Conservation (phyloP, 2,329 filamentous ascomycete genomes). For the Botrytis deweyae region DNA sequence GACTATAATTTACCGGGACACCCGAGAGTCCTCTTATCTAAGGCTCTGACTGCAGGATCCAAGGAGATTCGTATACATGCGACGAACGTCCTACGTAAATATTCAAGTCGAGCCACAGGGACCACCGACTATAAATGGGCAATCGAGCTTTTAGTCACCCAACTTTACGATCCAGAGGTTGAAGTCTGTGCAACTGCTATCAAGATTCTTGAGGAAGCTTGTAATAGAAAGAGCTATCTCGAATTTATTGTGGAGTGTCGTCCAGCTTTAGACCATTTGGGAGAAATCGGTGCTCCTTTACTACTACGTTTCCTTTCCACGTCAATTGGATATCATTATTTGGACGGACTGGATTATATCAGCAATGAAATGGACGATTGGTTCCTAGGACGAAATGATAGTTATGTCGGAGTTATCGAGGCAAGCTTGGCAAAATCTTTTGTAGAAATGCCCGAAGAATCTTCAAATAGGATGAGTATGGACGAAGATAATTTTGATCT, state of each 20-base stretch:
- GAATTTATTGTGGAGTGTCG: slow-evolving; percentile 97
- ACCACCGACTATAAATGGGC: slow-evolving; percentile 85
- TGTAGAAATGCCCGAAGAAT: slow-evolving; percentile 47
- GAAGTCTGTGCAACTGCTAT: slow-evolving; percentile 95
- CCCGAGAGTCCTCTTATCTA: slow-evolving; percentile 86
- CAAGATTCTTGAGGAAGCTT: slow-evolving; percentile 95
- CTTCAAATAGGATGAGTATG: slow-evolving; percentile 37
- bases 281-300: slow-evolving; percentile 92
- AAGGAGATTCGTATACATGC: slow-evolving; percentile 90
- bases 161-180: slow-evolving; percentile 95
- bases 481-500: slow-evolving; percentile 45
- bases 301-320: slow-evolving; percentile 91
- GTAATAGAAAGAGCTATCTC: slow-evolving; percentile 84
- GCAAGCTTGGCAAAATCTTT: slow-evolving; percentile 91
- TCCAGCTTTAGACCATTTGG: slow-evolving; percentile 89
- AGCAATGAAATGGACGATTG: slow-evolving; percentile 99
- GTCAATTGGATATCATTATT: slow-evolving; percentile 94
- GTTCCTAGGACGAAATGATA: slow-evolving; percentile 95
- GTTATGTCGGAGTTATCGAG: slow-evolving; percentile 92
- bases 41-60: slow-evolving; percentile 85
- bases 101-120: slow-evolving; percentile 62
- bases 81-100: slow-evolving; percentile 83
- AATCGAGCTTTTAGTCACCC: slow-evolving; percentile 93
- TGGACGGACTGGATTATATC: slow-evolving; percentile 96
- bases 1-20: slow-evolving; percentile 89